Conservation (phyloP, 2,329 filamentous ascomycete species). For the Monilinia vaccinii-corymbosi region DNA sequence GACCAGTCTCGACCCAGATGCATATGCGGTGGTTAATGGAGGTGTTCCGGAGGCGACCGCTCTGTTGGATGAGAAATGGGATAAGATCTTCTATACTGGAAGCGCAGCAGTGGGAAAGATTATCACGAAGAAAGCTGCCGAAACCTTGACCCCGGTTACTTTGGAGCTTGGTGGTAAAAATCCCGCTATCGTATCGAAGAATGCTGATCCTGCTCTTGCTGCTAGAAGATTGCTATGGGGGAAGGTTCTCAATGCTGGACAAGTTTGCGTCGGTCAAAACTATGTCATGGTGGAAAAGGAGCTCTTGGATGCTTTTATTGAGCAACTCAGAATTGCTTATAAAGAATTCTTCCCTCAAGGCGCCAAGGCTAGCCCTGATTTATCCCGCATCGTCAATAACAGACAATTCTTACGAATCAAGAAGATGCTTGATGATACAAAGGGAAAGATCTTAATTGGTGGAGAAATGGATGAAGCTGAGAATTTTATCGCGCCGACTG, state of each 20-base stretch:
- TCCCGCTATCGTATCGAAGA: slow-evolving; percentile 82
- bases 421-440: slow-evolving; percentile 77
- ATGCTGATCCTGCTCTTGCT: slow-evolving; percentile 70
- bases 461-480: slow-evolving; percentile 72
- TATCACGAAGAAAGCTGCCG: slow-evolving; percentile 80
- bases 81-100: slow-evolving; percentile 97
- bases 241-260: slow-evolving; percentile 78
- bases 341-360: slow-evolving; percentile 79
- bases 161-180: slow-evolving; percentile 89
- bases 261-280: slow-evolving; percentile 89
- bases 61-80: slow-evolving; percentile 82
- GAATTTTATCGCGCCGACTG: slow-evolving; percentile 82
- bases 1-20: slow-evolving; percentile 64
- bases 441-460: slow-evolving; percentile 79
- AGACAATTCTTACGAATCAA: slow-evolving; percentile 75
- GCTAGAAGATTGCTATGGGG: slow-evolving; percentile 82
- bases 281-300: slow-evolving; percentile 77
- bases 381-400: slow-evolving; percentile 70
- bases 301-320: slow-evolving; percentile 62
- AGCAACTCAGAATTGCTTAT: slow-evolving; percentile 61
- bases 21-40: slow-evolving; percentile 74
- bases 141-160: slow-evolving; percentile 76
- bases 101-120: slow-evolving; percentile 72
- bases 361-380: slow-evolving; percentile 67
- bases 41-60: slow-evolving; percentile 70